Base-by-base conservation (phyloP, 306 rosid genomes). In the Trichosanthes truncata region DNA sequence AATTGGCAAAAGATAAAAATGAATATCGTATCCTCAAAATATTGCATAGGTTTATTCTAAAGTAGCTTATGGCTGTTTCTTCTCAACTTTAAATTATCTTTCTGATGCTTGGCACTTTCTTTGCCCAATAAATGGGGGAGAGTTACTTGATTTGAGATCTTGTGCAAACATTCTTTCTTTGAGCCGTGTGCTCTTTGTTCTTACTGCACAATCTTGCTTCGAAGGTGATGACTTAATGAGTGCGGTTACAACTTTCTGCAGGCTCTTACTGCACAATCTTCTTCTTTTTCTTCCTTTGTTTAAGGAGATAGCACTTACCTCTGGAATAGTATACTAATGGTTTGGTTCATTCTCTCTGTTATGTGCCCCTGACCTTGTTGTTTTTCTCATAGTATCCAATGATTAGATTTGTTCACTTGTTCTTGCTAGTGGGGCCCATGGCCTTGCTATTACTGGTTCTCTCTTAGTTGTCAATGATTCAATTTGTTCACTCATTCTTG, bases 401-500 rank as follows among this genome's bases (percentile, higher is more conserved):
- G n/a, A 69, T 69, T 23, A 41, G 13, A 43, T 40, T 68, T 71
- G 38, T 71, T 71, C 31, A 9, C 20, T 13, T 10, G 48, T 71
- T 71, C 63, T 60, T 72, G 78, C 43, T 0, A 12, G 53, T n/a
- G 31, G 53, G 49, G 31, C 35, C 46, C 53, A 23, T 69, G 52
- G 53, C 75, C 41, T n/a, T 69, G 76, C 76, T 41, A 31, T 41
- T 38, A 26, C 20, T 12, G 53, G 31, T 38, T 66, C 59, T 53
- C 59, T 53, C 49, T 18, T 38, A 66, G 26, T 66, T 36, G 26
- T 46, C 25, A 67, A 10, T n/a, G 17, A 68, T 68, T 21, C 5
- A 68, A 41, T 71, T 71, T 74, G 78, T 74, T 74, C 78, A 17
- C 60, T 26, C 41, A 8, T 74, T 48, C 56, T 52, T 74, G 67